phyloP scores from a whole-genome alignment of 768 basidiomycete species.

The Kwoniella shandongensis region DNA sequence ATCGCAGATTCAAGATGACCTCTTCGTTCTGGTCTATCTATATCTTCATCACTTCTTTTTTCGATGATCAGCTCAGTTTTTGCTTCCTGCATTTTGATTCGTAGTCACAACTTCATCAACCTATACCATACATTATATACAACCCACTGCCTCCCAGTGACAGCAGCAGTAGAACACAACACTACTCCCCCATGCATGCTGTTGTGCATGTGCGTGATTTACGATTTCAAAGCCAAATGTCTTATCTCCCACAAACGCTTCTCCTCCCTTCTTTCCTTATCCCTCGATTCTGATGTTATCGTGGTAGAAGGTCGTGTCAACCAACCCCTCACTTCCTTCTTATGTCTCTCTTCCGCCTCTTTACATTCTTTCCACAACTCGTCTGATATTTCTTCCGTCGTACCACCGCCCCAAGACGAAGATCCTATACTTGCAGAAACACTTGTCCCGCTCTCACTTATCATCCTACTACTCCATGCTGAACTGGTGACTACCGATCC shows the following conservation, averaged over 20 bases:
- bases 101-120: no score
- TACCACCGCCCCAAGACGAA: conserved; percentile 1
- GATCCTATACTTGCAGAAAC: conserved; percentile 25
- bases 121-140: no score
- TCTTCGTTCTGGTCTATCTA: no score
- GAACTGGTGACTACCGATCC: neutral
- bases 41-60: no score
- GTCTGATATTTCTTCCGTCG: conserved; percentile 55
- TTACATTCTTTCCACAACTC: conserved; percentile 70
- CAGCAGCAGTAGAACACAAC: neutral
- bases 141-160: no score
- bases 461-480: conserved; percentile 11
- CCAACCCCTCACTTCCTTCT: conserved; percentile 83
- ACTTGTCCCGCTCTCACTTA: conserved; percentile 42
- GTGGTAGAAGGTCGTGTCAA: conserved; percentile 3
- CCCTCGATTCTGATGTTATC: conserved; percentile 4
- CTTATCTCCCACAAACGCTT: conserved; percentile 52
- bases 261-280: conserved; percentile 42
- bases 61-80: no score
- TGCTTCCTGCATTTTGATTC: no score
- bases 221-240: conserved; percentile 44
- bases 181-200: neutral
- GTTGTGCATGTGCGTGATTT: no score
- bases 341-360: conserved; percentile 77
- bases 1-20: no score